Base-by-base conservation (phyloP, 306 rosid species). In the Trifolium subterraneum region DNA sequence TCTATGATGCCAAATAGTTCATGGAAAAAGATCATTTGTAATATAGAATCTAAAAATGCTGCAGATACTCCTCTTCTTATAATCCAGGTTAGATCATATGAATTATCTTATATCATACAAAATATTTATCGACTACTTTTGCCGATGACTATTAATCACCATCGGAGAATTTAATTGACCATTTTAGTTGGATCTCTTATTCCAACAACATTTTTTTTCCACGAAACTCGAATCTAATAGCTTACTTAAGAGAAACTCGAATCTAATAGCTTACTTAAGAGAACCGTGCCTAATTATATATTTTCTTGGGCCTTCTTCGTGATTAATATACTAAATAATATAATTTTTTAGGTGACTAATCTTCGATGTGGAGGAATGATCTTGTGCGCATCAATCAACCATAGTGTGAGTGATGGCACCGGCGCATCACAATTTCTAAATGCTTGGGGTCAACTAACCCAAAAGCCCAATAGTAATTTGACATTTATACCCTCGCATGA, bases 301-400 rank as follows among this genome's bases (percentile, higher is more conserved):
- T 27, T 27, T 41, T 3, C 48, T 42, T 38, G 12, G 10, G 42
- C 9, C 42, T 38, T 38, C 42, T 38, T 38, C 11, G 1, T 8
- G 42, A 38, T 38, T 8, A 9, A 38, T 38, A 38, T 38, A 8
- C 5, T 10, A 41, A 41, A 41, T 12, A 2, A 11, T 10, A 41
- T 41, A 41, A 10, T 25, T 1, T 56, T 42, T 73, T 66, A 92
- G 98, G 90, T 82, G 18, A 90, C 96, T 1, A 84, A 64, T 47
- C 92, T 92, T 4, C 82, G 81, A 0, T 90, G 89, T 27, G 96
- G 94, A 16, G 96, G 91, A 5, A 92, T 90, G 92, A 82, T 88
- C 31, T n/a, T 92, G 19, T 88, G 92, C 82, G 85, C 94, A 29
- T 88, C 94, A 8, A 83, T 90, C 82, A 88, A 74, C 56, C 98